Percentiles rank a stretch among this genome's conserved stretches.
phyloP scores from a whole-genome alignment of 1,139 yeast genomes.

The Candida pseudoviswanathii region DNA sequence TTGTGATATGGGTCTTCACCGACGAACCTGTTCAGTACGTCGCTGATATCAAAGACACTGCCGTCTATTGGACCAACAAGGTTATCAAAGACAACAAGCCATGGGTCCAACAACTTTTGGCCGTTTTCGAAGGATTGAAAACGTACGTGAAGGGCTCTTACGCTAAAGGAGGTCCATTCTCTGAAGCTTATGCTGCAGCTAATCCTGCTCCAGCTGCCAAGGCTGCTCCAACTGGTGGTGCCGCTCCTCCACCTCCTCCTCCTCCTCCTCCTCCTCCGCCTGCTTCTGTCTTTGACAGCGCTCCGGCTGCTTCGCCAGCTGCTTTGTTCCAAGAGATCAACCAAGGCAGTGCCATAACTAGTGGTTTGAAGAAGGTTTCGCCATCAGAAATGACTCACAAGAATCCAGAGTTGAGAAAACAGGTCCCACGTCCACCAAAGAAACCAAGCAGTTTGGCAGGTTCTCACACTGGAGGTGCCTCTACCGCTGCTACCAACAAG shows the following conservation, averaged over 20 bases:
- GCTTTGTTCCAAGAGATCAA: constrained; percentile 94
- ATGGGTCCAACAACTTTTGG: constrained; percentile 75
- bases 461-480: constrained; percentile 19
- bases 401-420: constrained; percentile 78
- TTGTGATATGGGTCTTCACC: constrained; percentile 86
- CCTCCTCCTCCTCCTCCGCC: constrained; percentile 51
- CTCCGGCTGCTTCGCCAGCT: constrained; percentile 17
- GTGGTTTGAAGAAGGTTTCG: constrained; percentile 88
- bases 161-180: constrained; percentile 53
- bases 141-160: constrained; percentile 76
- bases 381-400: constrained; percentile 94
- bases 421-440: constrained; percentile 66
- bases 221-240: constrained; percentile 21
- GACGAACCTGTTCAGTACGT: constrained; percentile 72
- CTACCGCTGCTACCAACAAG: constrained; percentile 12
- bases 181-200: constrained; percentile 22
- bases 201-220: constrained; percentile 20
- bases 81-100: constrained; percentile 73
- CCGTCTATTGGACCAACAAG: constrained; percentile 93
- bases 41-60: constrained; percentile 85
- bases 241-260: constrained; percentile 68
- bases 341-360: constrained; percentile 80
- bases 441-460: constrained; percentile 64
- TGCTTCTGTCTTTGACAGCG: constrained; percentile 52
- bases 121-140: constrained; percentile 68